Evolutionary conservation across 169 alveolate species (phyloP), one percentile per base, ranked within the genome.

Genomic region (Plasmodium falciparum): DNA sequence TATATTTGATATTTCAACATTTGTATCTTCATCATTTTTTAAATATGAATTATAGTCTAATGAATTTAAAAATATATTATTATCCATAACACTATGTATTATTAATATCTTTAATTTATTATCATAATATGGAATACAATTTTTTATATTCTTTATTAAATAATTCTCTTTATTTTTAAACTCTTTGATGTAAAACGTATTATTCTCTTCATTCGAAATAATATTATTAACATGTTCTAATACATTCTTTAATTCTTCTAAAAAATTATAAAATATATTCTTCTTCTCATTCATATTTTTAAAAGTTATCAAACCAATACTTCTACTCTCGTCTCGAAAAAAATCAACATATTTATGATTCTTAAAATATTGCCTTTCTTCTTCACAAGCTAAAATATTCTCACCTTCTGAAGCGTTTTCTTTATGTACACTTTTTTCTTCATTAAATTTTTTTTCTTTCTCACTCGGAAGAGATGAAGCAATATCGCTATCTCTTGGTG

Each of bases 301-400:
- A 67, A 80, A 80, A 0, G 80, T 56, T 66, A 80, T 47, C 9
- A 80, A 67, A 3, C 90, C 90, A 33, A 80, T 61, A 49, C 45
- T 80, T 61, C 75, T 66, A 52, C 66, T 67, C 70, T 80, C 83
- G 43, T 80, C 90, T 17, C 90, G 71, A 59, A 33, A 80, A 29
- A 80, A 80, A 24, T 80, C 90, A 58, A 80, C 83, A 43, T 54
- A 80, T 22, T 43, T 66, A 71, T 80, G 89, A 24, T 63, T 63
- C 1, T 12, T 45, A 26, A 75, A 75, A 58, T 22, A 43, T 0
- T 15, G 22, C 2, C 20, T 62, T 24, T 22, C 39, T 70, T 70
- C 78, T 24, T 47, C 52, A 22, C 54, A 65, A 12, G 12, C 33
- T 69, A 26, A 26, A n/a, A 15, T 20, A 52, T 11, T 52, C 7